Base-by-base conservation (phyloP, 495 filamentous ascomycete species). In the Neurospora sp. region DNA sequence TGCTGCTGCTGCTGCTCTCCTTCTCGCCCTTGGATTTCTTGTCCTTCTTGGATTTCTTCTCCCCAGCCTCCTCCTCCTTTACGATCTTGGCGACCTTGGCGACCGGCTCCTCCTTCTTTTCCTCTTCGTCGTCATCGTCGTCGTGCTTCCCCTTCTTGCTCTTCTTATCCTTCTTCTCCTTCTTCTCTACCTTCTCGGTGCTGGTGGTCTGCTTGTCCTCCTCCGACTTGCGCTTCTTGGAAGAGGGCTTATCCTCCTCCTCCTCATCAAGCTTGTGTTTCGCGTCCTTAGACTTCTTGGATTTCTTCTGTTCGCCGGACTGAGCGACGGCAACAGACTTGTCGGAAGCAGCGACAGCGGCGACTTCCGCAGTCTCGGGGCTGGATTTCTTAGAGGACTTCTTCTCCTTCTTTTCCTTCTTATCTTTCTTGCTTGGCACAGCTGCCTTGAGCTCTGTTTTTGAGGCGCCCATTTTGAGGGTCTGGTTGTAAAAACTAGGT, bases 201-300 rank as follows among this genome's bases (percentile, higher is more conserved):
- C 3, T 44, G 65, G 31, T n/a, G 39, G 20, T 75, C 7, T 8
- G 37, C 40, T 70, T 59, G 17, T 75, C 40, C 45, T 75, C 35
- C 39, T 73, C 71, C n/a, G 69, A 68, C 59, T 72, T 74, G 59
- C 45, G 73, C 40, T 74, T 74, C 70, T 72, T 69, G 17, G 40
- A 37, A 5, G 53, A 37, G 4, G 53, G 22, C 69, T 72, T 70
- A 22, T 39, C 39, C 39, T 27, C 53, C 4, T 73, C 42, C 0
- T 48, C 14, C 20, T 70, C 37, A 14, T 68, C 61, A 20, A 9
- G n/a, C 72, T 75, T 76, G 37, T 35, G 9, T 61, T 77, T 76
- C 70, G 73, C 65, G 53, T 78, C 76, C 22, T 70, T 72, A 10
- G 70, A 59, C 38, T 74, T 40, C 61, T 74, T 77, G 35, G 53